Percentiles rank a stretch among this genome's conserved stretches.
Conservation (phyloP, 495 filamentous ascomycete species). For the Darksidea phi region DNA sequence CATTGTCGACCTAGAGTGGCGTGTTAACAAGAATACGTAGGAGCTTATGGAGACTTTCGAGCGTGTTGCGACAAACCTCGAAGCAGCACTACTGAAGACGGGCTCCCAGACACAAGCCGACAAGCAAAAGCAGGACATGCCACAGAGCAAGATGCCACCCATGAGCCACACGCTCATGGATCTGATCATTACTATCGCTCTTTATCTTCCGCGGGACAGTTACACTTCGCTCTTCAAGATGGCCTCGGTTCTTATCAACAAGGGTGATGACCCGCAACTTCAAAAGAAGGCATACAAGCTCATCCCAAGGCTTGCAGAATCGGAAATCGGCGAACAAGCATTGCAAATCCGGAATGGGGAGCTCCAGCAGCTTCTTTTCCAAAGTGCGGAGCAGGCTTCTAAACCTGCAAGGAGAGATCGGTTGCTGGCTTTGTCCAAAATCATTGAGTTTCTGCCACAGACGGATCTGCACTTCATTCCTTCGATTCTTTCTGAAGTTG, state of each 20-base stretch:
- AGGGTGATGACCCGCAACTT: conserved; percentile 80
- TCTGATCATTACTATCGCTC: conserved; percentile 88
- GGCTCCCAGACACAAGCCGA: conserved; percentile 51
- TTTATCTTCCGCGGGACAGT: conserved; percentile 81
- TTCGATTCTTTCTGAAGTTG: conserved; percentile 83
- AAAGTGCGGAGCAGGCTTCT: conserved; percentile 75
- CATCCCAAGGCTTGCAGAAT: conserved; percentile 81
- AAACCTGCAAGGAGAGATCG: conserved; percentile 78
- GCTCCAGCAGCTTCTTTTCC: conserved; percentile 74
- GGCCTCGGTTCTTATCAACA: conserved; percentile 73
- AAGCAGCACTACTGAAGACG: conserved; percentile 65
- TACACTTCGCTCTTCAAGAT: conserved; percentile 80
- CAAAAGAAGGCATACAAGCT: conserved; percentile 99
- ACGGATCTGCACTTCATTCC: conserved; percentile 88
- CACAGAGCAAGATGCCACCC: conserved; percentile 78
- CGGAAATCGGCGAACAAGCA: conserved; percentile 67
- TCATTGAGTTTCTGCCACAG: conserved; percentile 73
- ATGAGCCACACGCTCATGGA: conserved; percentile 94
- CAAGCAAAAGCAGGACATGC: conserved; percentile 56
- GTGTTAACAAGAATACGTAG: conserved; percentile 43
- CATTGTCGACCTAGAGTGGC: neutral
- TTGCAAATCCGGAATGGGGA: conserved; percentile 69
- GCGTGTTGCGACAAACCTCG: conserved; percentile 79
- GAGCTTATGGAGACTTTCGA: conserved; percentile 85
- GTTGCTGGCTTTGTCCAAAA: conserved; percentile 72